Evolutionary conservation across 176 grass and related monocot species (phyloP), one percentile per base, ranked within the genome.

Genomic region (Hsuehochloa calcarea): DNA sequence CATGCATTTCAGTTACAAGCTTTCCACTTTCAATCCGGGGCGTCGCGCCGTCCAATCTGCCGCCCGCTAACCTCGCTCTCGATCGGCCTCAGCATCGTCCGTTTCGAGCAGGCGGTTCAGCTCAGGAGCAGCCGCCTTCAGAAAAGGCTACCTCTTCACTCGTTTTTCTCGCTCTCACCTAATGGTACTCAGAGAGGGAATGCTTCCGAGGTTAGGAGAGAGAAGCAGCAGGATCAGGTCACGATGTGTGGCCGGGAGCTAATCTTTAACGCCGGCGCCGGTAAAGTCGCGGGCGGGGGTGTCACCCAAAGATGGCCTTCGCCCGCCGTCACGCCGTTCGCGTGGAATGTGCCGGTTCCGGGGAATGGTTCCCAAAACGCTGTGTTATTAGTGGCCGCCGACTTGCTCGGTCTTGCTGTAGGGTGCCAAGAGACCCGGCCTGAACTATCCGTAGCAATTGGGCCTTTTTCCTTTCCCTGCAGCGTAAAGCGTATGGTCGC

Each of bases 231-330:
- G 23, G 8, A 26, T 8, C 38, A 1, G 47, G 17, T 26, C 68
- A 40, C 45, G 45, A n/a, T 3, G 44, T 14, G 62, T 23, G 45
- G 8, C 23, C 59, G 8, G 20, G 6, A 16, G 55, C 25, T 10
- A 43, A 9, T 38, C 81, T 73, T 73, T 73, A 62, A 27, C 70
- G 58, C 59, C 59, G 81, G 47, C 62, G 73, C 64, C 44, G 75
- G 37, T n/a, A 25, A 73, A 73, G 77, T 20, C 54, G 85, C 19
- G 58, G 49, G 17, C 20, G 56, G 11, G 12, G 68, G 77, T 22
- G 68, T 54, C 85, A 68, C 65, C 68, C 77, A 5, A 15, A 12
- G 67, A 22, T 34, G 68, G 45, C 45, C 69, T 34, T 80, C 83
- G 22, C 29, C 17, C 22, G 17, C 29, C 22, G 23, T 45, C 78